A percentile compares a stretch with the other conserved stretches of the same genome.
Conservation (phyloP, 805 yeast species). For the Nakazawaea wyomingensis region DNA sequence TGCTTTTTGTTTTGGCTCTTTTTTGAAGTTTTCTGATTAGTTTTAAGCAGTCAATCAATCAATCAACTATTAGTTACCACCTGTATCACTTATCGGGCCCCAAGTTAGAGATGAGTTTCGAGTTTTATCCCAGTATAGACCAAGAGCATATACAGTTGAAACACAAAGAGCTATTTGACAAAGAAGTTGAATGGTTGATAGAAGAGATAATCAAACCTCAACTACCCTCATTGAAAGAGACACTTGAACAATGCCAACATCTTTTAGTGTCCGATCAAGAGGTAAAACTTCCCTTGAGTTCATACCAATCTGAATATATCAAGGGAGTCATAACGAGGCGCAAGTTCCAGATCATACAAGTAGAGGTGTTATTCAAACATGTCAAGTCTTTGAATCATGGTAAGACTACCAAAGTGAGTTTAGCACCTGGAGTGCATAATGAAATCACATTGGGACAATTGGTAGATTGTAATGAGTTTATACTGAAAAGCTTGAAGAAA, state of each 20-base stretch:
- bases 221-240: slow-evolving; percentile 40
- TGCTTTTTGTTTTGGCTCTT: too few species aligned
- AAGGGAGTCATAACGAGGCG: slow-evolving; percentile 58
- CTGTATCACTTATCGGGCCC: background rate
- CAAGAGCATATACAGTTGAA: background rate
- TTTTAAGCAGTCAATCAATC: too few species aligned
- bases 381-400: slow-evolving; percentile 37
- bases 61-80: background rate
- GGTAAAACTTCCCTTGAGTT: slow-evolving; percentile 53
- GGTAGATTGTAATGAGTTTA: slow-evolving; percentile 27
- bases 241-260: slow-evolving; percentile 34
- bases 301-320: slow-evolving; percentile 47
- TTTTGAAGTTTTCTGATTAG: too few species aligned
- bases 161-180: slow-evolving; percentile 3
- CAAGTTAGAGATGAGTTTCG: slow-evolving; percentile 4
- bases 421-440: slow-evolving; percentile 32
- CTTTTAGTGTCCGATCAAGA: slow-evolving; percentile 33
- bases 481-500: slow-evolving; percentile 38
- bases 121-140: slow-evolving; percentile 7
- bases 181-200: slow-evolving; percentile 43
- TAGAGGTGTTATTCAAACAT: slow-evolving; percentile 34
- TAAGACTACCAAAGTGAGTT: slow-evolving; percentile 29
- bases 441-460: slow-evolving; percentile 37
- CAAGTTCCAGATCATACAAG: slow-evolving; percentile 45
- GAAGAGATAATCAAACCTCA: slow-evolving; percentile 41